Conservation (phyloP, 371 early-diverging fungal genomes). For the Conidiobolus incongruus region DNA sequence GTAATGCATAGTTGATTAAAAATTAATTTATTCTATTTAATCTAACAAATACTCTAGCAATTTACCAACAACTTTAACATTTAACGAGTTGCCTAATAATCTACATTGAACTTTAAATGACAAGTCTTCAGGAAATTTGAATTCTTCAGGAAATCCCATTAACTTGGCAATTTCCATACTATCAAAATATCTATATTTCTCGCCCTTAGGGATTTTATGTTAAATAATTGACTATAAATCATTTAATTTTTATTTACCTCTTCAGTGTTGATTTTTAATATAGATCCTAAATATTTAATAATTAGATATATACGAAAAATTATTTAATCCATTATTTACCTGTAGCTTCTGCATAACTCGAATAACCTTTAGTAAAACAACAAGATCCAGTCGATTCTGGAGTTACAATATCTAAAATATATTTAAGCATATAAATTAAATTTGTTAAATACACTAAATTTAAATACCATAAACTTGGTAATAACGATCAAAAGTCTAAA, state of each 20-base stretch:
- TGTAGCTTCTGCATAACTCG: too few species aligned
- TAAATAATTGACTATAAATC: conserved; percentile 6
- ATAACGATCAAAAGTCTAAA: not conserved
- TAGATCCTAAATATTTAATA: too few species aligned
- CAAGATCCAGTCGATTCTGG: conserved; percentile 32
- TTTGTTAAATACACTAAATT: not conserved
- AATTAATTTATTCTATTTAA: too few species aligned
- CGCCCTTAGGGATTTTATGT: not conserved
- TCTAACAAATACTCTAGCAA: conserved; percentile 23
- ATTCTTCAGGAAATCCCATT: conserved; percentile 51
- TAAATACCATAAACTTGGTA: not conserved
- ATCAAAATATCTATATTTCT: conserved; percentile 40
- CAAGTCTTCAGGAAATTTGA: conserved; percentile 22
- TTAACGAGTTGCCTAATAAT: conserved; percentile 42
- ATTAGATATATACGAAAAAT: too few species aligned
- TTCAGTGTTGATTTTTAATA: conserved; percentile 23
- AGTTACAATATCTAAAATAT: conserved; percentile 37
- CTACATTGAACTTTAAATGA: conserved; percentile 34
- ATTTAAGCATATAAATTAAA: not conserved
- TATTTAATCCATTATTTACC: too few species aligned
- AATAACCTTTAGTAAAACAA: conserved; percentile 58
- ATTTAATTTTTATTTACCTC: conserved; percentile 6
- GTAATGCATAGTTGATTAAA: too few species aligned
- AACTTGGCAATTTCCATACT: conserved; percentile 49
- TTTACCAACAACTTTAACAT: conserved; percentile 29